These are phyloP conservation scores for Moniliophthora roreri DNA, from an alignment of 1,284 basidiomycete species.

Conservation along the genomic window DNA sequence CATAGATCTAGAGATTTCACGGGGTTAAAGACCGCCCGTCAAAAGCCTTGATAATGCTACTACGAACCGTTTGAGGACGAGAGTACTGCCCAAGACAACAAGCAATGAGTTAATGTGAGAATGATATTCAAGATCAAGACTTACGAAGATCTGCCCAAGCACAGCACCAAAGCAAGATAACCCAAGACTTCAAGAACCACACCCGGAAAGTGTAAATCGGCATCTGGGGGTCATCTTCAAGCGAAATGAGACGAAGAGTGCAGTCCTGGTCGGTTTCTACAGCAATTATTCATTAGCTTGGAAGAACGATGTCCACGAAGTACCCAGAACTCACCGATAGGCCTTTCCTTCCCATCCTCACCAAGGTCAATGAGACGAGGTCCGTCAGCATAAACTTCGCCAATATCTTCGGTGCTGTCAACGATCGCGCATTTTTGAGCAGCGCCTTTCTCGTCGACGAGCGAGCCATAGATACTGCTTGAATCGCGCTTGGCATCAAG, in stretches of 20 bases:
- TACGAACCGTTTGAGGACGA: constrained; percentile 52
- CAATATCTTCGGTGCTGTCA: constrained; percentile 17
- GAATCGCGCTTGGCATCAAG: too few species aligned
- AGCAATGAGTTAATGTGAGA: neutral
- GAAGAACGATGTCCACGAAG: neutral
- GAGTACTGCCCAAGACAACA: constrained; percentile 32
- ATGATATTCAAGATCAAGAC: constrained; percentile 16
- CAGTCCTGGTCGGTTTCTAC: constrained; percentile 46
- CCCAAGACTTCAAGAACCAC: constrained; percentile 47
- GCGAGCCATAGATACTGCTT: neutral
- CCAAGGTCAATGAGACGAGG: constrained; percentile 33
- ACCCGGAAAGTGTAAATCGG: constrained; percentile 45
- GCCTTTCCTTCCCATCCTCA: constrained; percentile 32
- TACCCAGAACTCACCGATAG: constrained; percentile 19
- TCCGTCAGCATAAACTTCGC: constrained; percentile 32
- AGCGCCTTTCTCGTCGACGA: constrained; percentile 5
- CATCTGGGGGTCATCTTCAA: constrained; percentile 59
- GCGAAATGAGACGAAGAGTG: constrained; percentile 48
- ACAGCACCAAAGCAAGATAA: constrained; percentile 57
- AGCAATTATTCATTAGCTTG: neutral
- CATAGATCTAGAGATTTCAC: constrained; percentile 23
- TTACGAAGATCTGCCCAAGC: constrained; percentile 56
- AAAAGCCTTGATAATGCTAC: neutral
- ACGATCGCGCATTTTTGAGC: neutral
- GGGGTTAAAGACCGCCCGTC: neutral